These are phyloP conservation scores for Tetragonia tetragonoides DNA, from an alignment of 148 eudicot species.

Conservation along the genomic window DNA sequence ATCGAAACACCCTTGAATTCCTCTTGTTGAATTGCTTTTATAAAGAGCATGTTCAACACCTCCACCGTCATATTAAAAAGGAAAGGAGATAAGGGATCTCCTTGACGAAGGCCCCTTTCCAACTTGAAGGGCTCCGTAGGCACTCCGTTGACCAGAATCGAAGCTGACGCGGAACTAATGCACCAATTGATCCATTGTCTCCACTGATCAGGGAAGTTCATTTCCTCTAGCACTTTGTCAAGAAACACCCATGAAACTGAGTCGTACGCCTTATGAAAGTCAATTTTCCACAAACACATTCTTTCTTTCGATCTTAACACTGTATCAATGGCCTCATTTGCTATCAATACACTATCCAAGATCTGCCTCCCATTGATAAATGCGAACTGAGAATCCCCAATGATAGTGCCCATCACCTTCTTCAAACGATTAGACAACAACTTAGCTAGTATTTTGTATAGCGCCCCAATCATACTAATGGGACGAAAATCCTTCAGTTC, in stretches of 20 bases:
- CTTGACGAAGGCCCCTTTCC: background rate
- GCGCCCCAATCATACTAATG: background rate
- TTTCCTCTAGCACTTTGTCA: background rate
- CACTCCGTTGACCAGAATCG: background rate
- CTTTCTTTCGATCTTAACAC: background rate
- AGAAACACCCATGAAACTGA: background rate
- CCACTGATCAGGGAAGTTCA: background rate
- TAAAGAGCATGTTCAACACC: background rate
- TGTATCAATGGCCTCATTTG: background rate
- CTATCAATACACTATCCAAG: background rate
- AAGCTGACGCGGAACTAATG: background rate
- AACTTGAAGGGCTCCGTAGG: background rate
- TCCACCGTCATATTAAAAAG: background rate
- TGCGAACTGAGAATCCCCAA: background rate
- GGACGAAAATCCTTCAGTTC: background rate
- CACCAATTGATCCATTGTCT: background rate
- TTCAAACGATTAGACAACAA: background rate
- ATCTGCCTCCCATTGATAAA: background rate
- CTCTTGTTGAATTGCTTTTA: background rate
- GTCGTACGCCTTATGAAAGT: background rate
- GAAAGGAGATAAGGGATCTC: background rate
- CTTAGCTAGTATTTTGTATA: background rate
- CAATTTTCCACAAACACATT: background rate
- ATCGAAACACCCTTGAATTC: background rate
- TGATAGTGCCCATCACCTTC: background rate